A percentile compares a stretch with the other conserved stretches of the same genome.
Evolutionary conservation across 352 stramenopile species (phyloP).

Genomic region (Phytophthora quininea): DNA sequence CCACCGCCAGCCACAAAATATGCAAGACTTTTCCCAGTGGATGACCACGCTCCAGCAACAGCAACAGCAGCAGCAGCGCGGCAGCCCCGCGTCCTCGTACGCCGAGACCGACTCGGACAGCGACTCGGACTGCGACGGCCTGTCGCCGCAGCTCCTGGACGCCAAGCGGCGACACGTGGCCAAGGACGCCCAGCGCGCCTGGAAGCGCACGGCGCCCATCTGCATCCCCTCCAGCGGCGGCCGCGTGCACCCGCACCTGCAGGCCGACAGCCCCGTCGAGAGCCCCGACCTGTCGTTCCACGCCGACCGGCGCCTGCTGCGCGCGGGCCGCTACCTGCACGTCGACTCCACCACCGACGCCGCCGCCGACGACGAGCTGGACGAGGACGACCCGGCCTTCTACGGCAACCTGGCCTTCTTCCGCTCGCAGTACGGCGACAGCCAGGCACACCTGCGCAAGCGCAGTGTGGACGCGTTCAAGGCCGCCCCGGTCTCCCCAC

Average conservation of each 20-base stretch:
- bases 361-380: constrained; percentile 32
- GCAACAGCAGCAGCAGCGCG: constrained; percentile 27
- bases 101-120: constrained; percentile 52
- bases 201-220: constrained; percentile 58
- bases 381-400: constrained; percentile 68
- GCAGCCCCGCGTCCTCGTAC: constrained; percentile 58
- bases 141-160: constrained; percentile 18
- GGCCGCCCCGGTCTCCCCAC: constrained; percentile 10
- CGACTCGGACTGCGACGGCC: constrained; percentile 44
- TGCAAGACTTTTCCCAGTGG: constrained; percentile 60
- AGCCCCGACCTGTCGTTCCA: constrained; percentile 44
- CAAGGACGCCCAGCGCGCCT: constrained; percentile 28
- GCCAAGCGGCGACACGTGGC: constrained; percentile 30
- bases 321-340: constrained; percentile 32
- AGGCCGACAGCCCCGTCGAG: constrained; percentile 22
- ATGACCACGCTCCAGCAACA: constrained; percentile 50
- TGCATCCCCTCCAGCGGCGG: constrained; percentile 44
- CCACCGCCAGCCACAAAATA: constrained; percentile 4
- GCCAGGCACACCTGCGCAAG: constrained; percentile 17
- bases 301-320: constrained; percentile 36
- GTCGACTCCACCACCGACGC: constrained; percentile 1
- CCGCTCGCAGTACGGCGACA: constrained; percentile 49
- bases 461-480: constrained; percentile 5
- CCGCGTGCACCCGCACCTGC: constrained; percentile 19
- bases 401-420: constrained; percentile 78